Evolutionary conservation across 208 protist genomes (phyloP).

Genomic region (Acanthamoeba divionensis): DNA sequence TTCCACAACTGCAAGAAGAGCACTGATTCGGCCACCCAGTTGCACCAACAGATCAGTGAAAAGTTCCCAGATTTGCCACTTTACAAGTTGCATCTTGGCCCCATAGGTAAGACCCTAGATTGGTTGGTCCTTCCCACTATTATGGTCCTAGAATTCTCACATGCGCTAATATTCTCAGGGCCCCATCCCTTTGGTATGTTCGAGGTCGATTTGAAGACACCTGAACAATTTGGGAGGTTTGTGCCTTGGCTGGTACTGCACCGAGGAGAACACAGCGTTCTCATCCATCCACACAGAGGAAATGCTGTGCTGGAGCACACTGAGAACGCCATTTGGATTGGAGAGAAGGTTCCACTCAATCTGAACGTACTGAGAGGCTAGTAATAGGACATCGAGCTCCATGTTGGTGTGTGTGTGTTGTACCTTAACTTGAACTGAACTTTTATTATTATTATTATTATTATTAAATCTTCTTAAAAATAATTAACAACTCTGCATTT

Average conservation of each 20-base stretch:
- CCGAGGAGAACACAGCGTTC: not conserved
- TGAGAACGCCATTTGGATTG: not conserved
- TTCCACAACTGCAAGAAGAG: not conserved
- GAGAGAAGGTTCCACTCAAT: conserved; percentile 11
- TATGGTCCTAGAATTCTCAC: not conserved
- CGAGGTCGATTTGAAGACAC: not conserved
- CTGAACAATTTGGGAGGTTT: not conserved
- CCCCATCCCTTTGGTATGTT: conserved; percentile 14
- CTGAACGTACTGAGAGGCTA: not conserved
- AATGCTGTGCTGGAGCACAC: conserved; percentile 1
- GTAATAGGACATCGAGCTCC: not conserved
- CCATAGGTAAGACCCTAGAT: not conserved
- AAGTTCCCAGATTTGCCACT: not conserved
- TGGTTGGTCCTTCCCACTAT: no score
- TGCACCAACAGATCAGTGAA: not conserved
- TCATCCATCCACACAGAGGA: conserved; percentile 16
- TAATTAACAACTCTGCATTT: not conserved
- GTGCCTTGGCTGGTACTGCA: not conserved
- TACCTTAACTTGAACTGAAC: not conserved
- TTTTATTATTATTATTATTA: not conserved
- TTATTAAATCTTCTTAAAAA: not conserved
- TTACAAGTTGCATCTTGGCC: not conserved
- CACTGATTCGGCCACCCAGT: not conserved
- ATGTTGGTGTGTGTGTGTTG: not conserved
- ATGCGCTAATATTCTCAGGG: not conserved